Base-by-base conservation (phyloP, 805 yeast species). In the Grigorovia humatica region DNA sequence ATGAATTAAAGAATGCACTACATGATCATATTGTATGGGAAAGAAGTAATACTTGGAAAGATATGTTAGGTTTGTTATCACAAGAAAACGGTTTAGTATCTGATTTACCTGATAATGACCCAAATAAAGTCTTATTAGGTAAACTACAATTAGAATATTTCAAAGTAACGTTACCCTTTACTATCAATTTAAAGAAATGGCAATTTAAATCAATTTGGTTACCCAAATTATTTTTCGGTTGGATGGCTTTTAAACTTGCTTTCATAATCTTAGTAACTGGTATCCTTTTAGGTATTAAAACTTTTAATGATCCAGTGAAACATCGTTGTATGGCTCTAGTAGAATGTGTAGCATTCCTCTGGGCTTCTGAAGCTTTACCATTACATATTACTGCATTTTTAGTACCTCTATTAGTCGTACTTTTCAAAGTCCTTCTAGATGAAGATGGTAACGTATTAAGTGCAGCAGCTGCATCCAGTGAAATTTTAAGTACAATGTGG, bases 331-430 rank as follows among this genome's bases (percentile, higher is more conserved):
- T 83, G 74, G 87, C 88, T 5, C 70, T 82, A 20, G 77, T 82
- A 43, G 84, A 76, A 9, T 78, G 84, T 57, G 63, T 72, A 65
- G 72, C 97, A 0, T 68, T 91, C 44, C 71, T 88, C 46, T 91
- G 98, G 98, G 98, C 98, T 1, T 85, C 96, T 15, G 99, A 91
- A 65, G 85, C 96, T 0, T 79, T 91, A 55, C 98, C 98, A 8
- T 73, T 91, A 47, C 91, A 87, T 68, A 90, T 85, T 13, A 93
- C 98, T 3, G 86, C 97, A 1, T 68, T 91, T 54, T 62, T 88
- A 44, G 80, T 91, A 48, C 99, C 99, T 2, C 70, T 93, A 48
- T 69, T 91, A 44, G 80, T 85, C 32, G 95, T 91, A 2, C 61
- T 83, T 3, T 77, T 88, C 47, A 74, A 77, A 23, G 90, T 88